Conservation (phyloP, 2,329 filamentous ascomycete species). For the Xylariaceae sp. region DNA sequence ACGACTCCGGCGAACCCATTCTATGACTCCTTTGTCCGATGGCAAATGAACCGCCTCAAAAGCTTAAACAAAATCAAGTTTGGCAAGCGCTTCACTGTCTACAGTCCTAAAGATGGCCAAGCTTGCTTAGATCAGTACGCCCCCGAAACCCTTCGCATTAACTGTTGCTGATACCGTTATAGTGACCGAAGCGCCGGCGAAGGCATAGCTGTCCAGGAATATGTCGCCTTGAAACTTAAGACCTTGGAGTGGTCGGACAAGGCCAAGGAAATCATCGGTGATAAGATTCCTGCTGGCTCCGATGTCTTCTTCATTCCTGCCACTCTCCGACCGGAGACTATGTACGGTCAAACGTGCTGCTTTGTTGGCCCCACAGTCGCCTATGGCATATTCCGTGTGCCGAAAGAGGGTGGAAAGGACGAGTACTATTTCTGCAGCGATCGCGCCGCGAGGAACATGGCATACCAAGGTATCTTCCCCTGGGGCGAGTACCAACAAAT, state of each 20-base stretch:
- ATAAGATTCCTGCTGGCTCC: conserved; percentile 74
- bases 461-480: conserved; percentile 84
- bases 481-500: conserved; percentile 59
- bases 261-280: conserved; percentile 68
- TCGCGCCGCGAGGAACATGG: conserved; percentile 91
- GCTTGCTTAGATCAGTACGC: conserved; percentile 74
- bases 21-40: conserved; percentile 91
- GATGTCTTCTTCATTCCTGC: conserved; percentile 89
- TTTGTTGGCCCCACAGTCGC: conserved; percentile 88
- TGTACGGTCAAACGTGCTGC: conserved; percentile 97
- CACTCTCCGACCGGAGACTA: conserved; percentile 91
- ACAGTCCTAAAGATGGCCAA: conserved; percentile 85
- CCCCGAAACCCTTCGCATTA: not conserved
- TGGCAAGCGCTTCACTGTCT: conserved; percentile 89
- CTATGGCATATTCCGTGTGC: conserved; percentile 72
- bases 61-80: conserved; percentile 92
- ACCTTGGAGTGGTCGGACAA: conserved; percentile 84
- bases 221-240: conserved; percentile 87
- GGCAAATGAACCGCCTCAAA: conserved; percentile 94
- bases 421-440: conserved; percentile 85
- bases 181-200: conserved; percentile 74
- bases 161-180: not conserved
- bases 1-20: conserved; percentile 97
- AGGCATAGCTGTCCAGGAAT: conserved; percentile 83
- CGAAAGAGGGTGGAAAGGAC: conserved; percentile 51